Base-by-base conservation (phyloP, 2,329 filamentous ascomycete species). In the Aspergillus tanneri region DNA sequence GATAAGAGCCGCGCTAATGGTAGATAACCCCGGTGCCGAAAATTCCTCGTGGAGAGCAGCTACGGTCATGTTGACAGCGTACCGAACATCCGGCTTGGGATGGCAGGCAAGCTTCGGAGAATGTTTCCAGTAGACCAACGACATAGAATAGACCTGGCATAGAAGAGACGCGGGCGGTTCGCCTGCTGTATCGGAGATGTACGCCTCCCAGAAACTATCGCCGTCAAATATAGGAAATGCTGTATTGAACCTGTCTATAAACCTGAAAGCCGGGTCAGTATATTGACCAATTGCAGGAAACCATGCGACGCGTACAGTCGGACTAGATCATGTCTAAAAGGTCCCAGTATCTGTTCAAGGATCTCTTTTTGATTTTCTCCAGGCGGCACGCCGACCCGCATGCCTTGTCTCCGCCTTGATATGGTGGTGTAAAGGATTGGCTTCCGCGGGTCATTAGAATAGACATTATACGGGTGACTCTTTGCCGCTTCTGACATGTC, bases 141-240 rank as follows among this genome's bases (percentile, higher is more conserved):
- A 76, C 57, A 81, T 78, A 0, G 81, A 82, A 55, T 83, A 81
- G 1, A 85, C 64, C 47, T 78, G 78, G 32, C 78, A 77, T 3
- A 84, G 58, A 18, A 85, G 65, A 2, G 80, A 77, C 0, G 80
- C 79, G 0, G 81, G 81, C 43, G 80, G 75, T 8, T 74, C 70
- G 8, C 76, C 70, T 47, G 76, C 64, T 14, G 72, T 62, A 4
- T 72, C 70, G 5, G 67, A 75, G 24, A 61, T 67, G 46, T 77
- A 78, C 18, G 77, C 75, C 9, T 71, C 70, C 49, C 76, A 72
- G 46, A 84, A 81, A 0, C 74, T 72, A 2, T 72, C 63, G 35
- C 81, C 77, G 49, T 85, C 80, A 6, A 85, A 71, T 2, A 85
- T 68, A 0, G 82, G 83, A 50, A 85, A 80, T n/a, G 79, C 81